These are phyloP conservation scores for Zasmidium citrigriseum DNA, from an alignment of 2,329 filamentous ascomycete genomes.

Conservation along the genomic window DNA sequence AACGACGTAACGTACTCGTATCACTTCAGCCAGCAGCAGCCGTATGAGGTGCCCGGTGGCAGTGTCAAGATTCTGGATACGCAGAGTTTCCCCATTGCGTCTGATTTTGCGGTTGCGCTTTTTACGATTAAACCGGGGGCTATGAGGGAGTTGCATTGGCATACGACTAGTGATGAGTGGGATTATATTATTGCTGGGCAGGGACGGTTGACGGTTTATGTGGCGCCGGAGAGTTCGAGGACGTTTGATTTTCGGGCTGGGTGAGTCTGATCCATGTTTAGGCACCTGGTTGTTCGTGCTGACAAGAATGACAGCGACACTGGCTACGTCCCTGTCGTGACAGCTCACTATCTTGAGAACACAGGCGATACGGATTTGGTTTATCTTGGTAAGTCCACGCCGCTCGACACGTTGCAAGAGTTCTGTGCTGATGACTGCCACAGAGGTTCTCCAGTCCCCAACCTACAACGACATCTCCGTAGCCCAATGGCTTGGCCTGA, in stretches of 20 bases:
- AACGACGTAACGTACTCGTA: constrained; percentile 39
- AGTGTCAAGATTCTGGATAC: constrained; percentile 62
- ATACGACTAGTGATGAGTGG: constrained; percentile 63
- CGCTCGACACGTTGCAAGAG: no score
- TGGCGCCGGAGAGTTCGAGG: constrained; percentile 51
- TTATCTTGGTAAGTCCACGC: constrained; percentile 48
- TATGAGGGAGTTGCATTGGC: constrained; percentile 67
- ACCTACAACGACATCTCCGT: constrained; percentile 58
- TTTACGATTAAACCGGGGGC: constrained; percentile 63
- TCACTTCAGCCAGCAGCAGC: constrained; percentile 49
- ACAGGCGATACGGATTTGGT: constrained; percentile 59
- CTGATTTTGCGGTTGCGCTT: constrained; percentile 57
- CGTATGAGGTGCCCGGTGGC: constrained; percentile 56
- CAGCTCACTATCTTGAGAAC: constrained; percentile 64
- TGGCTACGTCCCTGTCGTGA: constrained; percentile 58
- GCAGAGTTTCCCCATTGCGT: constrained; percentile 58
- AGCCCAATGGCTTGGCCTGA: constrained; percentile 60
- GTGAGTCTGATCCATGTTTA: background rate
- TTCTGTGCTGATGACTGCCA: no score
- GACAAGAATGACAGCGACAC: constrained; percentile 43
- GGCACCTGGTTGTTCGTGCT: background rate
- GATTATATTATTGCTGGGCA: constrained; percentile 60
- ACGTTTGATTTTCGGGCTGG: constrained; percentile 63
- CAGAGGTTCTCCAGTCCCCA: constrained; percentile 57
- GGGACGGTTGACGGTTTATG: constrained; percentile 58